Conservation (phyloP, 495 filamentous ascomycete species). For the Extremus antarcticus region DNA sequence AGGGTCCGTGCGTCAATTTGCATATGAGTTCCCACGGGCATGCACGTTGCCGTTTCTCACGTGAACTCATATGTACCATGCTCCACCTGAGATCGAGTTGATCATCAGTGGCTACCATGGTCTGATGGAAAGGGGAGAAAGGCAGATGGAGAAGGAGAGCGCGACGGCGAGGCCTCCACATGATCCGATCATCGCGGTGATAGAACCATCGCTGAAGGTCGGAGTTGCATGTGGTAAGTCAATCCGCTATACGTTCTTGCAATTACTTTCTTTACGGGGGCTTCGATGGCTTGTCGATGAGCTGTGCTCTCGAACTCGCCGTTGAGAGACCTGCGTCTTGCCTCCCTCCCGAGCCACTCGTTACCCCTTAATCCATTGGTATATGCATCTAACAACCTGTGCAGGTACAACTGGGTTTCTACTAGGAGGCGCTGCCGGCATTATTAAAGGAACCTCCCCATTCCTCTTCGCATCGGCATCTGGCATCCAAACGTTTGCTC, state of each 20-base stretch:
- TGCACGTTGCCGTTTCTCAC: no score
- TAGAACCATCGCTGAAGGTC: slow-evolving; percentile 13
- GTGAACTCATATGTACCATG: no score
- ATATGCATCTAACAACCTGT: background rate
- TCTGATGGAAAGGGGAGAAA: background rate
- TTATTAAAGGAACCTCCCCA: slow-evolving; percentile 53
- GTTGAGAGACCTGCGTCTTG: background rate
- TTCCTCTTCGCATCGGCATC: slow-evolving; percentile 59
- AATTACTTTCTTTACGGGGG: no score
- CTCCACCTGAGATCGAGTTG: background rate
- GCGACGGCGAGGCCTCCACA: background rate
- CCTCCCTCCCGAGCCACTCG: no score
- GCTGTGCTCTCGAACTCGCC: background rate
- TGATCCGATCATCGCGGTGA: slow-evolving; percentile 2
- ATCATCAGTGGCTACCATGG: background rate
- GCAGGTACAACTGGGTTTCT: slow-evolving; percentile 46
- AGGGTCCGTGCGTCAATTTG: no score
- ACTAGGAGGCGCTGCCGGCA: slow-evolving; percentile 56
- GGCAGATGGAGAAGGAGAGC: background rate
- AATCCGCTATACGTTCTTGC: background rate
- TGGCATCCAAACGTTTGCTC: slow-evolving; percentile 67
- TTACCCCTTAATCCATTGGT: background rate
- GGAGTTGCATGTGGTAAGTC: slow-evolving; percentile 17
- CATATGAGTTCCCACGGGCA: no score
- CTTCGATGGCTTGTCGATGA: no score